Evolutionary conservation across 2,329 filamentous ascomycete species (phyloP).

Genomic region (Fusarium scirpi): DNA sequence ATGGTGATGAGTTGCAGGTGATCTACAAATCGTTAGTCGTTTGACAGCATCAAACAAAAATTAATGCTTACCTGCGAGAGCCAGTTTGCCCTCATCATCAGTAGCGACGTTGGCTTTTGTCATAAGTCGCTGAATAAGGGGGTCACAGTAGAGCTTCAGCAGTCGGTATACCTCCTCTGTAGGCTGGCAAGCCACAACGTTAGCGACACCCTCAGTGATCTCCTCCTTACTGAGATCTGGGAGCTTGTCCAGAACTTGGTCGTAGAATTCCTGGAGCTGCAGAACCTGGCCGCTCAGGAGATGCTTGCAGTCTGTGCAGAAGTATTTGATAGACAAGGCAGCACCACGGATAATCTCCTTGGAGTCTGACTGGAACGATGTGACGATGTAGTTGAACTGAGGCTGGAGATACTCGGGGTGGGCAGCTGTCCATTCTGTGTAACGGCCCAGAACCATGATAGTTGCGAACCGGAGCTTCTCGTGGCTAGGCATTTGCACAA

Average conservation of each 20-base stretch:
- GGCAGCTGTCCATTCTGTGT: constrained; percentile 97
- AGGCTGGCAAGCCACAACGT: constrained; percentile 89
- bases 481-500: constrained; percentile 94
- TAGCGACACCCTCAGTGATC: constrained; percentile 94
- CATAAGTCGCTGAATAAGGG: constrained; percentile 87
- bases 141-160: constrained; percentile 93
- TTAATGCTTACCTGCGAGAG: constrained; percentile 77
- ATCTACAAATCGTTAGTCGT: constrained; percentile 64
- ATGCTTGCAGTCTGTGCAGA: constrained; percentile 94
- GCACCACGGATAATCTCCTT: constrained; percentile 92
- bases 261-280: constrained; percentile 92
- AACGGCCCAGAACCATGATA: constrained; percentile 96
- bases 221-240: constrained; percentile 92
- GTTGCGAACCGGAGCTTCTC: constrained; percentile 99
- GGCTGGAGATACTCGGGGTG: constrained; percentile 92
- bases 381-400: constrained; percentile 96
- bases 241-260: constrained; percentile 87
- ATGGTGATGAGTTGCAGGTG: constrained; percentile 92
- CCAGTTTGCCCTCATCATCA: constrained; percentile 84
- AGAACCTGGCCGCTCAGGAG: constrained; percentile 85
- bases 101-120: constrained; percentile 85
- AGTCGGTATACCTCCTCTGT: constrained; percentile 82
- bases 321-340: constrained; percentile 94
- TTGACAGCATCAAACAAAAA: neutral
- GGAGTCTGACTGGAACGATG: constrained; percentile 88